Evolutionary conservation across 2,329 filamentous ascomycete genomes (phyloP).

Genomic region (Trichoderma atroviride): DNA sequence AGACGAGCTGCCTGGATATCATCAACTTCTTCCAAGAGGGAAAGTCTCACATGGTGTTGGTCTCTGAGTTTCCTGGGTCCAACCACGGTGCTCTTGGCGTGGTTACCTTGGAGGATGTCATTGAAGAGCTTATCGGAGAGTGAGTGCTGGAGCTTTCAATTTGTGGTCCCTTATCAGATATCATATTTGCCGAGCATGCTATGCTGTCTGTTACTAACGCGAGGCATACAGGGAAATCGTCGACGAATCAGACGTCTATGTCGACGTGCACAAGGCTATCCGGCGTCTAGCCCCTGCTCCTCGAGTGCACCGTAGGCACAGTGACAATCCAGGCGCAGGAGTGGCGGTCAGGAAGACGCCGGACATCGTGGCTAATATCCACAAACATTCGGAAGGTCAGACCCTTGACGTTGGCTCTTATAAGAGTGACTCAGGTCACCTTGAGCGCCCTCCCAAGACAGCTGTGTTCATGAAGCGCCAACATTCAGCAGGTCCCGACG

Average conservation of each 20-base stretch:
- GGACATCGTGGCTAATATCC: constrained; percentile 39
- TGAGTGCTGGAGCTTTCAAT: constrained; percentile 50
- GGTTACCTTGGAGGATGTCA: constrained; percentile 95
- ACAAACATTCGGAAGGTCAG: constrained; percentile 43
- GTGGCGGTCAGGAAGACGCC: constrained; percentile 40
- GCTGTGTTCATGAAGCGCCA: constrained; percentile 64
- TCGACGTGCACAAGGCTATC: constrained; percentile 98
- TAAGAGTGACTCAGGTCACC: constrained; percentile 43
- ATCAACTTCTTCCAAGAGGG: constrained; percentile 99
- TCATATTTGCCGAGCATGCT: neutral
- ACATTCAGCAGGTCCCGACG: constrained; percentile 58
- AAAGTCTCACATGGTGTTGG: constrained; percentile 97
- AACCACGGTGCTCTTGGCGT: constrained; percentile 89
- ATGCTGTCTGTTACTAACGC: constrained; percentile 27
- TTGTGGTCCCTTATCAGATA: neutral
- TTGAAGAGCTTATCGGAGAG: constrained; percentile 98
- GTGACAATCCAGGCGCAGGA: constrained; percentile 39
- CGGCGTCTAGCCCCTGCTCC: constrained; percentile 84
- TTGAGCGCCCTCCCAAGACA: constrained; percentile 53
- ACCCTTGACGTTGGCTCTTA: constrained; percentile 41
- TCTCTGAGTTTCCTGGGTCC: constrained; percentile 87
- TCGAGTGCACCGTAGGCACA: constrained; percentile 62
- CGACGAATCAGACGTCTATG: constrained; percentile 96
- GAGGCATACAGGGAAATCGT: constrained; percentile 77
- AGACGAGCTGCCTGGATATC: constrained; percentile 96